These are phyloP conservation scores for Saccharomyces hybrid DNA, from an alignment of 1,139 yeast genomes.

Conservation along the genomic window DNA sequence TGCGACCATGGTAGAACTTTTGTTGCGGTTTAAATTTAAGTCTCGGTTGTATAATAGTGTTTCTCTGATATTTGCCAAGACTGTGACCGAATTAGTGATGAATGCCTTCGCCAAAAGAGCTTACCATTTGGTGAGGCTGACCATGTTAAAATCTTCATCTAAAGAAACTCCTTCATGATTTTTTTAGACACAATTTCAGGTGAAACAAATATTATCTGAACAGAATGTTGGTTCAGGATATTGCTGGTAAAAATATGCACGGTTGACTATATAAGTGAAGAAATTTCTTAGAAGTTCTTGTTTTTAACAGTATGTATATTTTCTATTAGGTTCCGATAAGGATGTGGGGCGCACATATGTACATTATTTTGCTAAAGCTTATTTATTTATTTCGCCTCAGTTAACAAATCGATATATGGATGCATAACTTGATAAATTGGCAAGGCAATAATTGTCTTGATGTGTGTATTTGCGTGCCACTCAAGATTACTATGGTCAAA, in stretches of 20 bases:
- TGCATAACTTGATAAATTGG: neutral
- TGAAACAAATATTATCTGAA: too few species aligned
- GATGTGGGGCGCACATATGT: neutral
- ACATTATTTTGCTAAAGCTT: neutral
- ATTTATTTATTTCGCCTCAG: neutral
- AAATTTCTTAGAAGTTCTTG: too few species aligned
- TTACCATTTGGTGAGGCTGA: slow-evolving; percentile 20
- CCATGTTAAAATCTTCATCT: neutral
- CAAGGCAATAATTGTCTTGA: neutral
- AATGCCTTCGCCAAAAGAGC: slow-evolving; percentile 75
- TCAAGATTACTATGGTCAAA: neutral
- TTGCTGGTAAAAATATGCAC: neutral
- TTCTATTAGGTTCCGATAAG: neutral
- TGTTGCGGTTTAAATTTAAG: slow-evolving; percentile 60
- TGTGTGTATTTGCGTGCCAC: neutral
- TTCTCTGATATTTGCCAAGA: slow-evolving; percentile 66
- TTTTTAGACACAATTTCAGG: neutral
- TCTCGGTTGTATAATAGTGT: slow-evolving; percentile 68
- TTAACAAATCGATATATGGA: neutral
- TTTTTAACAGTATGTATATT: neutral
- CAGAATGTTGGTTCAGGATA: too few species aligned
- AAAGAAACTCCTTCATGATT: neutral
- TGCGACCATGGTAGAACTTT: slow-evolving; percentile 49
- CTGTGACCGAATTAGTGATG: slow-evolving; percentile 67
- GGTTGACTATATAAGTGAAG: neutral